Evolutionary conservation across 2,329 filamentous ascomycete genomes (phyloP).

Genomic region (Aspergillaceae sp.): DNA sequence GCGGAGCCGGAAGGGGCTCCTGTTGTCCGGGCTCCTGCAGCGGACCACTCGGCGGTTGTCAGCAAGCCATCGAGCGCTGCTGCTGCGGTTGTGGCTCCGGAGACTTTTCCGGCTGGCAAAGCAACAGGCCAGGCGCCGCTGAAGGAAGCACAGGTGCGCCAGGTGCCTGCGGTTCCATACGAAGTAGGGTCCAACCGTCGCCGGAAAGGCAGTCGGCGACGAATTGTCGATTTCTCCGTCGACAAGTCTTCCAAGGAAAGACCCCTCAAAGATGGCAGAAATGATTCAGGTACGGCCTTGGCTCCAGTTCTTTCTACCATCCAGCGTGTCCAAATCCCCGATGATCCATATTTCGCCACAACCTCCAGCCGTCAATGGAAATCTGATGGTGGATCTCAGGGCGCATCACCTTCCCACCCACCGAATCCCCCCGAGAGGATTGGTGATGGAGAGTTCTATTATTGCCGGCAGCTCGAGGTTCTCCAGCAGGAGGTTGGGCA

Average conservation of each 20-base stretch:
- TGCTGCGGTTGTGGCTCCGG: neutral
- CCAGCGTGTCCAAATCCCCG: slow-evolving; percentile 22
- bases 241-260: slow-evolving; percentile 24
- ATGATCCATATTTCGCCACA: slow-evolving; percentile 16
- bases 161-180: slow-evolving; percentile 17
- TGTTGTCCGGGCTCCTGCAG: slow-evolving; percentile 61
- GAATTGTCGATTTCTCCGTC: slow-evolving; percentile 51
- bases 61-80: slow-evolving; percentile 42
- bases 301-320: slow-evolving; percentile 19
- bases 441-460: slow-evolving; percentile 39
- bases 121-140: slow-evolving; percentile 2
- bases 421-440: neutral
- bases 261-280: slow-evolving; percentile 19
- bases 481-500: slow-evolving; percentile 77
- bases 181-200: slow-evolving; percentile 29
- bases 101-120: too few species aligned
- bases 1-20: slow-evolving; percentile 68
- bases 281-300: slow-evolving; percentile 18
- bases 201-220: slow-evolving; percentile 46
- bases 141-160: slow-evolving; percentile 7
- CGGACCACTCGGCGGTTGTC: slow-evolving; percentile 57
- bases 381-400: slow-evolving; percentile 23
- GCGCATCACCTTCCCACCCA: slow-evolving; percentile 13
- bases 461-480: slow-evolving; percentile 79
- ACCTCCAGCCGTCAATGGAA: slow-evolving; percentile 22